Evolutionary conservation across 1,139 yeast genomes (phyloP), one percentile per base, ranked within the genome.

Genomic region (Candida mesenterica): DNA sequence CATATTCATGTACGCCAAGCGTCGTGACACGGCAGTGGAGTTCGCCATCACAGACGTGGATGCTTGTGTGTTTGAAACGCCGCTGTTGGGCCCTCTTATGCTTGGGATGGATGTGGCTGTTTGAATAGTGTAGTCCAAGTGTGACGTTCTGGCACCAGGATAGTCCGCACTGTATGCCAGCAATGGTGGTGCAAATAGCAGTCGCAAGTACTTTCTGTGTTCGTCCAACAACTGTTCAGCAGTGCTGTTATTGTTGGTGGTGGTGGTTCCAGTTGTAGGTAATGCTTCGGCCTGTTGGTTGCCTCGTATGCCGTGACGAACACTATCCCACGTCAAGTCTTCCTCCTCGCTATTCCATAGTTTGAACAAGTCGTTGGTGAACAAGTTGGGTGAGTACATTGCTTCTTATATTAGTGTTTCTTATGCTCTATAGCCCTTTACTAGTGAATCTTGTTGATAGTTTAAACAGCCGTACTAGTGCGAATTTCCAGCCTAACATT

Each of bases 101-200:
- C 46, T 46, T 1, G 47, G 41, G 14, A 43, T 25, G 5, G 42
- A 26, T 5, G 50, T 32, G 5, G 47, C 40, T 17, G 54, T 50
- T 33, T 55, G 54, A 17, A 65, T 67, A 13, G 58, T 58, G 46
- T 57, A 60, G 32, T 61, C 65, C 31, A 63, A 43, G 31, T 60
- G 58, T 1, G 55, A 46, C 13, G 57, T 39, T 36, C 60, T 59
- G 25, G 77, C 72, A 0, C 82, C 82, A 2, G 79, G 76, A 32
- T 59, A 55, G 15, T 70, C 75, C 1, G 79, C 68, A 0, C 78
- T 68, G 46, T 75, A 77, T 1, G 79, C 75, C 35, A 73, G 67
- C 22, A 77, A 53, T 4, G 81, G 78, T 1, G 80, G 80, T 0
- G 79, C 79, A 46, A 60, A 67, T 28, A 55, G 42, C 45, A 38